Conservation (phyloP, 768 basidiomycete genomes). For the Podaxis carcinomalis region DNA sequence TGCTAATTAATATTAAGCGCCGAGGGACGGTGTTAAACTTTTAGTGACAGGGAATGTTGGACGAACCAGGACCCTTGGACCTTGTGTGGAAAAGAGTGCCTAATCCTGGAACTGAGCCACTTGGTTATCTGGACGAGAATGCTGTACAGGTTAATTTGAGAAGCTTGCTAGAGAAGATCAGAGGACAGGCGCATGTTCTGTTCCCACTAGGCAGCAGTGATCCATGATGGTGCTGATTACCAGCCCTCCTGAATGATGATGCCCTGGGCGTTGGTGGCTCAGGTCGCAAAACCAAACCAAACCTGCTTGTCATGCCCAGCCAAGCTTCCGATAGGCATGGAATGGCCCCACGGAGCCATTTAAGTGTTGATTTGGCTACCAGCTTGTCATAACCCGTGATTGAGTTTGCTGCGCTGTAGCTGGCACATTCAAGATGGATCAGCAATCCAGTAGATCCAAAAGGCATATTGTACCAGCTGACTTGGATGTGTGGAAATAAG, state of each 20-base stretch:
- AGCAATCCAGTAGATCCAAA: background rate
- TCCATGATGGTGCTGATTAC: background rate
- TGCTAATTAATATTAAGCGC: conserved; percentile 6
- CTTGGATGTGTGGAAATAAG: background rate
- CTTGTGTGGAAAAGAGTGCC: conserved; percentile 3
- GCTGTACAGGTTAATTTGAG: background rate
- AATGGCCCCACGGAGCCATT: conserved; percentile 1
- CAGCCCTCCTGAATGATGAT: background rate
- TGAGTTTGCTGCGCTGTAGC: background rate
- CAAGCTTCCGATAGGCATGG: background rate
- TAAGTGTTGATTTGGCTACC: background rate
- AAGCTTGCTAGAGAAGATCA: conserved; percentile 7
- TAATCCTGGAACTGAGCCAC: background rate
- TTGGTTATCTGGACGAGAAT: background rate
- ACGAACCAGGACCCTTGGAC: conserved; percentile 4
- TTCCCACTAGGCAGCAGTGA: background rate
- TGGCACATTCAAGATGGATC: background rate
- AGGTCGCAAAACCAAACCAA: background rate
- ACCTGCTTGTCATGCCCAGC: background rate
- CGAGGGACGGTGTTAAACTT: conserved; percentile 4
- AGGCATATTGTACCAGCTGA: background rate
- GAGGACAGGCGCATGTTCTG: conserved; percentile 2
- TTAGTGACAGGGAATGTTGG: background rate
- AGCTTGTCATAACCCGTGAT: conserved; percentile 1
- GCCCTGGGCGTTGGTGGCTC: background rate